Evolutionary conservation across 2,329 filamentous ascomycete genomes (phyloP), one percentile per base, ranked within the genome.

Genomic region (Hymenoscyphus fraxineus): DNA sequence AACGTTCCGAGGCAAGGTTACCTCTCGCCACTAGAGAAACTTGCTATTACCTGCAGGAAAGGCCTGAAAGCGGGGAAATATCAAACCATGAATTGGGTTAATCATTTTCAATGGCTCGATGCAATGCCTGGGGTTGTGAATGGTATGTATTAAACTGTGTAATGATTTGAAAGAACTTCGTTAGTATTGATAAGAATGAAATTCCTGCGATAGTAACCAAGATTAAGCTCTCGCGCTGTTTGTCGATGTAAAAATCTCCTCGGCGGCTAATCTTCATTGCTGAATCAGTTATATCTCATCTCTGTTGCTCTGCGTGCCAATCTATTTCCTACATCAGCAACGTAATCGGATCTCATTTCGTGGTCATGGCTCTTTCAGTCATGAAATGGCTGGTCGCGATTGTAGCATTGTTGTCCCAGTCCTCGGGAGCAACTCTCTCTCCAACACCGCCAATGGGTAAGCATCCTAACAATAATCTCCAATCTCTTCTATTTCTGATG

Each of bases 361-460:
- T 40, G 39, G 47, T 13, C 47, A 68, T 68, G 62, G 51, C 22
- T 16, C 22, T 57, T 15, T 38, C 60, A 59, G 32, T 63, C 59
- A 39, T 62, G 38, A 61, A 58, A 39, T 56, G 32, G 35, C 13
- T 66, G 40, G 31, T 65, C 19, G 35, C 61, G 47, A 51, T 59
- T 32, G 31, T 13, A 31, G 31, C 51, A 47, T 47, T 47, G 27
- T 41, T 67, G 40, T 61, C 60, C n/a, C 60, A 60, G 13, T 65
- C 58, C 47, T 55, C 39, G 4, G 58, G 58, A 27, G 65, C 65
- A 9, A 56, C 70, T 16, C 65, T 78, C 10, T 72, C 78, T 35
- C 70, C 76, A 31, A 73, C 74, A 3, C 80, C 81, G 0, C 80
- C 81, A 10, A 83, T 83, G 81, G 81, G 71, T 62, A 65, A 64